Evolutionary conservation across 192 early-diverging fungal species (phyloP), one percentile per base, ranked within the genome.

Genomic region (Thamnidium elegans): DNA sequence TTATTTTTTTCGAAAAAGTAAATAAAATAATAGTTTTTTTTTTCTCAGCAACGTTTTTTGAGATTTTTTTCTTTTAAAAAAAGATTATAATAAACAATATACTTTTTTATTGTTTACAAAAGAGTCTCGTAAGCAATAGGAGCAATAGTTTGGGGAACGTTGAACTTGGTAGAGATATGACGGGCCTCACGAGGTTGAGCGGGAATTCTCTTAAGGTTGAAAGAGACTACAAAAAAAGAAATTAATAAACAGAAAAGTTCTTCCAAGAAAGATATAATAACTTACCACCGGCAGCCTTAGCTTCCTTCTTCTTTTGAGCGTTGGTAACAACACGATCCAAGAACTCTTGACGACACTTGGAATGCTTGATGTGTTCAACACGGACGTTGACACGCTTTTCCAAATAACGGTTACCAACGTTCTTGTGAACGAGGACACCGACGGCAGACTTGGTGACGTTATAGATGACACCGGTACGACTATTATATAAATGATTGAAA

Each of bases 401-500:
- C 66, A 99, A 80, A 90, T 87, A 97, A 71, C 97, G 93, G 90
- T 92, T 94, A 70, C 97, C 94, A 59, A 97, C 97, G 67, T 84
- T 85, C 93, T 99, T 99, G 92, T 99, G 82, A 83, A 97, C 81
- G 67, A 99, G 97, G 63, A 99, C 88, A 84, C 97, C 97, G 66
- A 99, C 94, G 63, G 97, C 86, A 67, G 92, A 89, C 90, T 97
- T 97, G 89, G 97, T 97, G 20, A 99, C 97, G 88, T 99, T 99
- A 92, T 94, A 99, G 77, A 99, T 87, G 77, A 99, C 89, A 72
- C 97, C 97, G 68, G 95, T 99, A 77, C 92, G 92, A 66, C 91
- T 91, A 73, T 11, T 44, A 14, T 21, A 42, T 20, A 11, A 13
- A 11, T 4, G 20, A 52, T 7, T 39, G 17, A 48, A 13, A 36